Evolutionary conservation across 805 yeast genomes (phyloP).

Genomic region (Lipomyces anomalus): DNA sequence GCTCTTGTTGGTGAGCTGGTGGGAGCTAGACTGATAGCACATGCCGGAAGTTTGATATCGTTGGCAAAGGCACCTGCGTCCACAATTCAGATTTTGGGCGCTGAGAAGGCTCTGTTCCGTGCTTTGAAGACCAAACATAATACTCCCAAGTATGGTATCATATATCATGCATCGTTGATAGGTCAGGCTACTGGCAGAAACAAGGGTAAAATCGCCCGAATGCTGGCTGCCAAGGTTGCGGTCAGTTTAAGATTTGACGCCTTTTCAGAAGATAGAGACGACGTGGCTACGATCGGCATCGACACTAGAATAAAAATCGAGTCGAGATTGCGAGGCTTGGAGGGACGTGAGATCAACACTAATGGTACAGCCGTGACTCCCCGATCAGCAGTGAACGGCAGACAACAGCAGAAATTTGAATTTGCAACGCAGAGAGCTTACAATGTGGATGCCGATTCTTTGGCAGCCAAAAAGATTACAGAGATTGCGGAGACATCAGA

Average conservation of each 20-base stretch:
- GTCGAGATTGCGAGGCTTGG: slow-evolving; percentile 86
- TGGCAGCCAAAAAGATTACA: slow-evolving; percentile 41
- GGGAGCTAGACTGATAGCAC: slow-evolving; percentile 97
- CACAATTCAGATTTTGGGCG: slow-evolving; percentile 95
- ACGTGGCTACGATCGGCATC: slow-evolving; percentile 88
- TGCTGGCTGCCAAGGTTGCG: slow-evolving; percentile 97
- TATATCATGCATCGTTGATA: slow-evolving; percentile 93
- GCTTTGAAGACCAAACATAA: slow-evolving; percentile 98
- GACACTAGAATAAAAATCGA: slow-evolving; percentile 91
- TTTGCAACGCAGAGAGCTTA: slow-evolving; percentile 79
- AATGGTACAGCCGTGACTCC: slow-evolving; percentile 44
- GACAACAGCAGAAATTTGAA: slow-evolving; percentile 77
- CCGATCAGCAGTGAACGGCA: slow-evolving; percentile 65
- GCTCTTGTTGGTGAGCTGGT: slow-evolving; percentile 95
- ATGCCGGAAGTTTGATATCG: slow-evolving; percentile 89
- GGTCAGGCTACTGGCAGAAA: slow-evolving; percentile 98
- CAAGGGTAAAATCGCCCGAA: slow-evolving; percentile 98
- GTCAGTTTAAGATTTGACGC: slow-evolving; percentile 96
- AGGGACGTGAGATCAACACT: slow-evolving; percentile 93
- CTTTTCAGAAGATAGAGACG: slow-evolving; percentile 93
- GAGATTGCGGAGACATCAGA: too few species aligned
- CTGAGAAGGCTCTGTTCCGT: slow-evolving; percentile 97
- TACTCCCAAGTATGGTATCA: slow-evolving; percentile 96
- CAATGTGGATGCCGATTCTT: slow-evolving; percentile 92
- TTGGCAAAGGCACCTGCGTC: slow-evolving; percentile 98